Evolutionary conservation across 495 filamentous ascomycete genomes (phyloP).

Genomic region (Daldinia grandis): DNA sequence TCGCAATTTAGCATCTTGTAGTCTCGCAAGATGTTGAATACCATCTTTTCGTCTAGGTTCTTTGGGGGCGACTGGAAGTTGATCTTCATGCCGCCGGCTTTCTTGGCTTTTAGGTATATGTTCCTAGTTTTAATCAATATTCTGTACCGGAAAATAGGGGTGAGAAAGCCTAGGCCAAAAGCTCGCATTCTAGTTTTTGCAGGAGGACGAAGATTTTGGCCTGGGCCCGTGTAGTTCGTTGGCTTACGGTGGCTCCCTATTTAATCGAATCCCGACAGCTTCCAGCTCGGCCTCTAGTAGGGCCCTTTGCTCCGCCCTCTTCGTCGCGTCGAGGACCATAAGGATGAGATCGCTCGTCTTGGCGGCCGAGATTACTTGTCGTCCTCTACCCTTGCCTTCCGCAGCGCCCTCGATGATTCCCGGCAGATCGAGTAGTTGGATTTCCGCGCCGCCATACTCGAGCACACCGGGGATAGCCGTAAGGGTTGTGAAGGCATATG

Average conservation of each 20-base stretch:
- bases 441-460: slow-evolving; percentile 98
- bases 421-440: slow-evolving; percentile 96
- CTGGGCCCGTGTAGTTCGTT: background rate
- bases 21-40: slow-evolving; percentile 94
- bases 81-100: slow-evolving; percentile 98
- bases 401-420: slow-evolving; percentile 98
- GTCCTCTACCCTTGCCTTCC: slow-evolving; percentile 94
- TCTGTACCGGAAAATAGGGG: background rate
- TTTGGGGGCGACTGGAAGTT: slow-evolving; percentile 92
- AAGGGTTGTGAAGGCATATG: slow-evolving; percentile 97
- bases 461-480: slow-evolving; percentile 98
- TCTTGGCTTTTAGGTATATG: slow-evolving; percentile 98
- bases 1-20: slow-evolving; percentile 99
- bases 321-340: slow-evolving; percentile 98
- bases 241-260: slow-evolving; percentile 88
- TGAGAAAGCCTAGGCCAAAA: background rate
- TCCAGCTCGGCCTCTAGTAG: slow-evolving; percentile 93
- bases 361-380: slow-evolving; percentile 98
- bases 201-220: background rate
- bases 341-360: slow-evolving; percentile 98
- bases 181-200: background rate
- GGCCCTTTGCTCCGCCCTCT: slow-evolving; percentile 91
- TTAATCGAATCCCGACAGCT: slow-evolving; percentile 94
- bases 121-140: slow-evolving; percentile 65
- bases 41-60: slow-evolving; percentile 93